phyloP scores from a whole-genome alignment of 129 eudicot genomes.

The Chrysanthemum makinoi region DNA sequence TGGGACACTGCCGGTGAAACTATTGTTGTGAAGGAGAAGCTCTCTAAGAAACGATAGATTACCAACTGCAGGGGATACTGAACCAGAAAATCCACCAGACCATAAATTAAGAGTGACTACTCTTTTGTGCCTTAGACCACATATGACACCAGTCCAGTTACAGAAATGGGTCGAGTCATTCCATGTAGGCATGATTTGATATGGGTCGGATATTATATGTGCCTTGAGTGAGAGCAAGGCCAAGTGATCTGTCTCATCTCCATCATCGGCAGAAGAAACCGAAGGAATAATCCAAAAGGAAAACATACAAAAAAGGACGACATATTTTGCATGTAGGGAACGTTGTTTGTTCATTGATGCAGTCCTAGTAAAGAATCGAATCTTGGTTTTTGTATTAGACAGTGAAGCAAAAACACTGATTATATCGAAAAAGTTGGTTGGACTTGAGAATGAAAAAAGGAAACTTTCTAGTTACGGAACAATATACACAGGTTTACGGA shows the following conservation, averaged over 20 bases:
- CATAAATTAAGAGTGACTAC: conserved; percentile 24
- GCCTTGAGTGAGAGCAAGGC: conserved; percentile 32
- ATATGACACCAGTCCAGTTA: conserved; percentile 28
- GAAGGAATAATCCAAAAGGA: not conserved
- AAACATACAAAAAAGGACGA: not conserved
- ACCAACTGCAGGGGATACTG: conserved; percentile 39
- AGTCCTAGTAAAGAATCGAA: conserved; percentile 1
- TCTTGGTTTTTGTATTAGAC: conserved; percentile 12
- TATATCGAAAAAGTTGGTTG: not conserved
- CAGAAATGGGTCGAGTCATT: conserved; percentile 31
- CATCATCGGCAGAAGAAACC: conserved; percentile 1
- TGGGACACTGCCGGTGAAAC: conserved; percentile 27
- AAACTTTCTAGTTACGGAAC: not conserved
- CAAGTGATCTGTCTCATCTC: conserved; percentile 29
- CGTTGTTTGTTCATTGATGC: not conserved
- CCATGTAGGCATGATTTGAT: conserved; percentile 28
- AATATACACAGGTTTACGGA: not conserved
- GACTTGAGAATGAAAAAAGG: not conserved
- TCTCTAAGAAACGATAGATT: conserved; percentile 33
- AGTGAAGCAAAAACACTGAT: not conserved
- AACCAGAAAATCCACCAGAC: conserved; percentile 26
- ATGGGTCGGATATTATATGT: conserved; percentile 25
- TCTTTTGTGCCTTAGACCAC: conserved; percentile 26
- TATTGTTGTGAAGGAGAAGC: conserved; percentile 26
- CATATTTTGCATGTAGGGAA: not conserved